Conservation (phyloP, 768 basidiomycete species). For the Pleurotus tuoliensis region DNA sequence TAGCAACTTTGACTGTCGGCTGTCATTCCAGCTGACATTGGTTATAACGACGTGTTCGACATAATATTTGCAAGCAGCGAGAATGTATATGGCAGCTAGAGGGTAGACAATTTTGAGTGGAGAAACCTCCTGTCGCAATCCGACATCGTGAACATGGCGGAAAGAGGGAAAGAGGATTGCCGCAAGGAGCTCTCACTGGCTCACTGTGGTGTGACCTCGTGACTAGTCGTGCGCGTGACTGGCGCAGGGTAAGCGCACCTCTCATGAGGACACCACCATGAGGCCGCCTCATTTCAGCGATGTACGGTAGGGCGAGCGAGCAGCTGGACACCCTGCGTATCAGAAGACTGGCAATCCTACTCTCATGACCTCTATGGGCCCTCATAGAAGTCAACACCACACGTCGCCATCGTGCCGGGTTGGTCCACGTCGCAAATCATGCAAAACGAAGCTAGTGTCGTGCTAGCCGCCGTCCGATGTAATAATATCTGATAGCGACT, state of each 20-base stretch:
- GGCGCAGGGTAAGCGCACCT: too few relatives aligned
- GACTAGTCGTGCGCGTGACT: too few relatives aligned
- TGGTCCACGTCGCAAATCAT: constrained; percentile 1
- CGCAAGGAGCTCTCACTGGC: too few relatives aligned
- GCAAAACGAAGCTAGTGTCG: background rate
- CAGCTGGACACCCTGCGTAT: background rate
- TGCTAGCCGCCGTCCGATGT: background rate
- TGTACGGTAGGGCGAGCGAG: background rate
- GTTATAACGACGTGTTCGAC: constrained; percentile 2
- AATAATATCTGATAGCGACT: too few relatives aligned
- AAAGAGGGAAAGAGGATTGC: too few relatives aligned
- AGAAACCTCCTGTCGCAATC: too few relatives aligned
- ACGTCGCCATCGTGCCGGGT: background rate
- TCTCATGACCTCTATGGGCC: background rate
- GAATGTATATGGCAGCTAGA: background rate
- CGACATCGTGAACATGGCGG: too few relatives aligned
- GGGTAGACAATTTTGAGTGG: background rate
- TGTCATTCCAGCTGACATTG: background rate
- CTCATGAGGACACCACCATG: too few relatives aligned
- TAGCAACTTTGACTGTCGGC: background rate
- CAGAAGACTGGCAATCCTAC: background rate
- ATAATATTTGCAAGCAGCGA: background rate
- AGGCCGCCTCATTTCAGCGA: background rate
- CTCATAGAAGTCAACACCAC: background rate
- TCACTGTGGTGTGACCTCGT: too few relatives aligned